Evolutionary conservation across 768 basidiomycete species (phyloP).

Genomic region (Russula earlei): DNA sequence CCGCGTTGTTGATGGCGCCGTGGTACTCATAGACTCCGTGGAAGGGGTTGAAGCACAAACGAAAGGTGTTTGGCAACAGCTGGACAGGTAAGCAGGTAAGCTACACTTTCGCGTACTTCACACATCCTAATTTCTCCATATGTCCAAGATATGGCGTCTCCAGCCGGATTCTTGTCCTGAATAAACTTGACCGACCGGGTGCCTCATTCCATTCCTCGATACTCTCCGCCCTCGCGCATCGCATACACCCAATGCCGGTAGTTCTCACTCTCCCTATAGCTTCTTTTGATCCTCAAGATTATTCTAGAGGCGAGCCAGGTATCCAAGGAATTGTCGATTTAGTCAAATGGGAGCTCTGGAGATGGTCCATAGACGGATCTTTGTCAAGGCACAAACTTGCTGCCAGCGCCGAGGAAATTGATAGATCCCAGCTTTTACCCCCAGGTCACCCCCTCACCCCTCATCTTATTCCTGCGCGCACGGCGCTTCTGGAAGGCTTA

Average conservation of each 20-base stretch:
- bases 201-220: conserved; percentile 69
- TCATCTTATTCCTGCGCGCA: conserved; percentile 58
- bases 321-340: conserved; percentile 80
- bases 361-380: conserved; percentile 49
- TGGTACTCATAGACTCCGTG: conserved; percentile 82
- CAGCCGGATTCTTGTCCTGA: conserved; percentile 72
- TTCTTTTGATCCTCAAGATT: conserved; percentile 59
- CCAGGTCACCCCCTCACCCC: conserved; percentile 56
- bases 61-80: conserved; percentile 78
- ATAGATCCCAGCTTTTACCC: conserved; percentile 37
- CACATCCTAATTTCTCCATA: conserved; percentile 2
- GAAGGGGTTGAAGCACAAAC: conserved; percentile 91
- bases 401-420: conserved; percentile 36
- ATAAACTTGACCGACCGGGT: conserved; percentile 83
- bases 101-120: conserved; percentile 13
- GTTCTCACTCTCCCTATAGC: conserved; percentile 65
- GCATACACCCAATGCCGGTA: conserved; percentile 67
- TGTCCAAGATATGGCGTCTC: conserved; percentile 61
- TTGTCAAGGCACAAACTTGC: conserved; percentile 41
- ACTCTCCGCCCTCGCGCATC: conserved; percentile 61
- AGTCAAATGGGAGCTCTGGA: conserved; percentile 77
- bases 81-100: conserved; percentile 58
- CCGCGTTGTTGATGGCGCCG: conserved; percentile 80
- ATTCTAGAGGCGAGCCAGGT: conserved; percentile 68
- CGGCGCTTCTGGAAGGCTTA: conserved; percentile 63